phyloP scores from a whole-genome alignment of 371 early-diverging fungal genomes.

The Rhizopus arrhizus region DNA sequence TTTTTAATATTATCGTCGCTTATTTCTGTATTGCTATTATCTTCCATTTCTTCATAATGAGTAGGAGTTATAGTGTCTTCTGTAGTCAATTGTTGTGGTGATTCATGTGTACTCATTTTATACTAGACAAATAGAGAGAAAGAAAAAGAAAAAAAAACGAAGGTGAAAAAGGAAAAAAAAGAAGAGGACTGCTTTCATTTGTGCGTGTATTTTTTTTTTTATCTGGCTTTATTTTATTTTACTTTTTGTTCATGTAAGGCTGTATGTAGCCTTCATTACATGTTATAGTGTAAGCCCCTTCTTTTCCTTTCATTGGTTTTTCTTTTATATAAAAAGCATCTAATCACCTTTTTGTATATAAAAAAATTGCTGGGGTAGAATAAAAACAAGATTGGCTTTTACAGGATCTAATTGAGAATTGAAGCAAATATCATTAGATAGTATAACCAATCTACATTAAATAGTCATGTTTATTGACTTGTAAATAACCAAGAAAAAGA shows the following conservation, averaged over 20 bases:
- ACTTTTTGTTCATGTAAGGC: background rate
- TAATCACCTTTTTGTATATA: background rate
- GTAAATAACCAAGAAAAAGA: background rate
- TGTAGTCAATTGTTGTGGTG: background rate
- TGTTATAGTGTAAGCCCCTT: background rate
- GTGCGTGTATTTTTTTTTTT: too few species aligned
- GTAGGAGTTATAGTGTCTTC: background rate
- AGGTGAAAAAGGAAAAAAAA: background rate
- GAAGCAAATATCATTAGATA: background rate
- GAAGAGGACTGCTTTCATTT: background rate
- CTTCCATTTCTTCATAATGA: background rate
- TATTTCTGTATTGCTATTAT: background rate
- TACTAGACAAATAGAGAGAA: background rate
- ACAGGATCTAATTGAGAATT: background rate
- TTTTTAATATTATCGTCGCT: background rate
- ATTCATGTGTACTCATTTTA: background rate
- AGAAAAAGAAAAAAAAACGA: background rate
- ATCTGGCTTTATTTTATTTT: background rate
- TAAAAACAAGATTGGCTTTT: background rate
- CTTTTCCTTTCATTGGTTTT: background rate
- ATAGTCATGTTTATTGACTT: background rate
- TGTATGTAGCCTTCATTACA: background rate
- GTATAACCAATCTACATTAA: constrained; percentile 1
- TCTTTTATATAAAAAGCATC: background rate
- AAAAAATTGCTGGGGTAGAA: background rate